A percentile compares a stretch with the other conserved stretches of the same genome.
Evolutionary conservation across 805 yeast species (phyloP).

Genomic region (Barnettozyma salicaria): DNA sequence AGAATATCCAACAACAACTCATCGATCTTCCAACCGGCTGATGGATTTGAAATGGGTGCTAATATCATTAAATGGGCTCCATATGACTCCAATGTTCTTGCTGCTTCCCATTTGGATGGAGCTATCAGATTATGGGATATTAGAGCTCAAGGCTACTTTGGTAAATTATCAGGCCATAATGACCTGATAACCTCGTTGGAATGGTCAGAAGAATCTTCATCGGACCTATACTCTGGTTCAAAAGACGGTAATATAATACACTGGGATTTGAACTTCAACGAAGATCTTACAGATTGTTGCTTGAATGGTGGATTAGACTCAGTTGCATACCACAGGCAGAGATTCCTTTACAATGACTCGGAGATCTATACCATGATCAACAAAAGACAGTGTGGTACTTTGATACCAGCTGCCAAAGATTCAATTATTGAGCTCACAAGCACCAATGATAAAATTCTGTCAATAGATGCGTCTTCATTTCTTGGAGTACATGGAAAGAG

Average conservation of each 20-base stretch:
- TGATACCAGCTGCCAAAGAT: slow-evolving; percentile 54
- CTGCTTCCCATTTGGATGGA: slow-evolving; percentile 56
- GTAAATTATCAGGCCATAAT: slow-evolving; percentile 49
- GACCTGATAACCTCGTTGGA: slow-evolving; percentile 50
- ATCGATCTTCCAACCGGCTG: slow-evolving; percentile 38
- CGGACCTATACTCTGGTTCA: slow-evolving; percentile 55
- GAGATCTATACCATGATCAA: slow-evolving; percentile 29
- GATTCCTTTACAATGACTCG: slow-evolving; percentile 20
- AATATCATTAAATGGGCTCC: slow-evolving; percentile 59
- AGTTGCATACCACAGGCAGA: slow-evolving; percentile 28
- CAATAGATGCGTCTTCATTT: slow-evolving; percentile 49
- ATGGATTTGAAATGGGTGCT: slow-evolving; percentile 27
- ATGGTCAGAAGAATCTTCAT: slow-evolving; percentile 48
- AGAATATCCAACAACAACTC: slow-evolving; percentile 34
- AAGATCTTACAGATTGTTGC: slow-evolving; percentile 35
- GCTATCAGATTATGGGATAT: slow-evolving; percentile 71
- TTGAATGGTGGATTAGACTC: slow-evolving; percentile 42
- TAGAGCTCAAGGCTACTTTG: slow-evolving; percentile 48
- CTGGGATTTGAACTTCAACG: slow-evolving; percentile 50
- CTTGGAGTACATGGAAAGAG: slow-evolving; percentile 47
- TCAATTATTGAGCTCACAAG: slow-evolving; percentile 42
- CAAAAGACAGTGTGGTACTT: slow-evolving; percentile 54
- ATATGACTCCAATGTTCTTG: slow-evolving; percentile 50
- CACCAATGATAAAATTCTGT: slow-evolving; percentile 35
- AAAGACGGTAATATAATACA: slow-evolving; percentile 58